Evolutionary conservation across 176 grass and related monocot genomes (phyloP), one percentile per base, ranked within the genome.

Genomic region (Rhynchospora pubera): DNA sequence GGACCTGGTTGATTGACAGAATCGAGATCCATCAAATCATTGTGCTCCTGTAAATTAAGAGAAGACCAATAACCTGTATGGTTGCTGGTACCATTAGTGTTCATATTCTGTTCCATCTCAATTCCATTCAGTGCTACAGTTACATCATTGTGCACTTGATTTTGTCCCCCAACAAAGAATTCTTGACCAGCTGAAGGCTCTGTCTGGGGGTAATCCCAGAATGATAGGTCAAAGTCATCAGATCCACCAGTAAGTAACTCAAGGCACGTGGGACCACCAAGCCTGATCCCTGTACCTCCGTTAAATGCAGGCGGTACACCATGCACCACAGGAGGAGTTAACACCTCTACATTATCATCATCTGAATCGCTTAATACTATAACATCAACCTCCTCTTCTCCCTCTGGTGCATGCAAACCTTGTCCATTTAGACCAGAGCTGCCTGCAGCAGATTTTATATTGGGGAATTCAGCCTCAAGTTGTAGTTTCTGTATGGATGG

Each of bases 321-420:
- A 66, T 64, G 62, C 79, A 83, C 57, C 52, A 64, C 83, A 64
- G 75, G 32, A 74, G 86, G 77, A 88, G 88, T 91, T 63, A 97
- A 77, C 55, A 85, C 83, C 16, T 28, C 78, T 59, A 84, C 43
- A 77, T 65, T 87, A 83, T 97, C 90, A 85, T 97, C 95, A 86
- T 97, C 95, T 63, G 95, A 93, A 67, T 97, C 95, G 2, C 95
- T 93, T 70, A 97, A 77, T 69, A 92, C 82, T 83, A 97, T 91
- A 39, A 98, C 55, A 86, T 98, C 87, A 44, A 87, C 48, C 12
- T 90, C 87, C 39, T 16, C 48, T 77, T 80, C 30, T 85, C 75
- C 73, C 71, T 65, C 76, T 74, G 87, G 65, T 72, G 53, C 44
- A 85, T 90, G 75, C 57, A 84, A 68, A 62, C 83, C 74, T 56